Base-by-base conservation (phyloP, 2,329 filamentous ascomycete species). In the Diaporthe aspalathi region DNA sequence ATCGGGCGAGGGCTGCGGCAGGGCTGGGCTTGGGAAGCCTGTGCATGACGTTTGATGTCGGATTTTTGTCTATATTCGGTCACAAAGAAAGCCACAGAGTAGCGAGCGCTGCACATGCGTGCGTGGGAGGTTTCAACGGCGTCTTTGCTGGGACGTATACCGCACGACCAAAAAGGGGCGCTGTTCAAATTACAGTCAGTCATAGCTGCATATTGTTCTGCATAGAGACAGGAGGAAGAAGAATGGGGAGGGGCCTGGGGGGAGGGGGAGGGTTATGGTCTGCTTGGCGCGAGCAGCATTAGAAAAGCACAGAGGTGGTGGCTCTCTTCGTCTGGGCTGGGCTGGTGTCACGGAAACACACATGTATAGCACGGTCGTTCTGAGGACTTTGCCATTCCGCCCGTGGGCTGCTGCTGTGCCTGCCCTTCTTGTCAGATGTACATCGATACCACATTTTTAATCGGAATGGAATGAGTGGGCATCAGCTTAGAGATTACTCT, bases 21-120 rank as follows among this genome's bases (percentile, higher is more conserved):
- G 22, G 20, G 53, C 32, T 17, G 50, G 43, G 49, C 22, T 47
- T 20, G 54, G 35, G 63, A 22, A 45, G 24, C 49, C 49, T 66
- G 63, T 57, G 63, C 68, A 66, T 71, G 52, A 69, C 53, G 72
- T 57, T 67, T 62, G 45, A 67, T 67, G 70, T 72, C 67, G 65
- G 49, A 52, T 49, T 68, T 50, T 70, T 70, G 67, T 72, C 53
- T 67, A 70, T 49, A 67, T 67, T 56, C 52, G 69, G 62, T 63
- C 53, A 62, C 67, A 40, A 50, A 49, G 35, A 67, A 50, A 70
- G 53, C 53, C 45, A 38, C 70, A 50, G 38, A 62, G 67, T 68
- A 70, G 67, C 66, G 66, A 47, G 70, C 53, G 56, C 66, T 60
- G 35, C 35, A 38, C 35, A 38, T 38, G 35, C 35, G 53, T 68